Base-by-base conservation (phyloP, 768 basidiomycete genomes). In the Rhodotorula paludigena region DNA sequence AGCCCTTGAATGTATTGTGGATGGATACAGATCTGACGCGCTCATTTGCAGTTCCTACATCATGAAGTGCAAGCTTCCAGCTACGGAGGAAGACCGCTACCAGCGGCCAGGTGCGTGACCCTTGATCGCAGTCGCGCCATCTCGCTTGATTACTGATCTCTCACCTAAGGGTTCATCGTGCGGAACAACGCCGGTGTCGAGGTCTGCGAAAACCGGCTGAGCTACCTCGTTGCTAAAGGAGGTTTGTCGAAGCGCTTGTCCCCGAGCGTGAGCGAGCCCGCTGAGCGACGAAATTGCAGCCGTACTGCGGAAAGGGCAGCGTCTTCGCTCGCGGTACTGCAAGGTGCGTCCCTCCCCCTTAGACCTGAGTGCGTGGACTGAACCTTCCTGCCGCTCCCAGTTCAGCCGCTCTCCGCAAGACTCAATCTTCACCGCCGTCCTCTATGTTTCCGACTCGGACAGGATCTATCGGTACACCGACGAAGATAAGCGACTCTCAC, bases 271-370 rank as follows among this genome's bases (percentile, higher is more conserved):
- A 51, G 49, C 28, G 30, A 49, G 18, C 20, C 11, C 11, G 11
- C 0, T 23, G 33, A 5, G n/a, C 16, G 6, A 20, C 12, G 35
- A n/a, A 8, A 30, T 2, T 10, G 25, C 52, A 56, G 89, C 89
- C 32, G 90, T 91, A 73, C 78, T 91, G 69, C 83, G 89, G 61
- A 91, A 90, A 78, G 90, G 90, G 21, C 88, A 92, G 81, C 83
- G 87, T 49, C 80, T 92, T 68, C 85, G 82, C 70, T 89, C 88
- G 51, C 87, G 87, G 75, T 90, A 91, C 74, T 92, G 90, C 74
- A 78, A 78, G 69, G 78, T 74, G 38, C 25, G n/a, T n/a, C n/a
- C n/a, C n/a, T n/a, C n/a, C n/a, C n/a, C n/a, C n/a, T n/a, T n/a
- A n/a, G n/a, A n/a, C n/a, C n/a, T n/a, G n/a, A n/a, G n/a, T n/a